Base-by-base conservation (phyloP, 2,329 filamentous ascomycete genomes). In the Hymenoscyphus occultus region DNA sequence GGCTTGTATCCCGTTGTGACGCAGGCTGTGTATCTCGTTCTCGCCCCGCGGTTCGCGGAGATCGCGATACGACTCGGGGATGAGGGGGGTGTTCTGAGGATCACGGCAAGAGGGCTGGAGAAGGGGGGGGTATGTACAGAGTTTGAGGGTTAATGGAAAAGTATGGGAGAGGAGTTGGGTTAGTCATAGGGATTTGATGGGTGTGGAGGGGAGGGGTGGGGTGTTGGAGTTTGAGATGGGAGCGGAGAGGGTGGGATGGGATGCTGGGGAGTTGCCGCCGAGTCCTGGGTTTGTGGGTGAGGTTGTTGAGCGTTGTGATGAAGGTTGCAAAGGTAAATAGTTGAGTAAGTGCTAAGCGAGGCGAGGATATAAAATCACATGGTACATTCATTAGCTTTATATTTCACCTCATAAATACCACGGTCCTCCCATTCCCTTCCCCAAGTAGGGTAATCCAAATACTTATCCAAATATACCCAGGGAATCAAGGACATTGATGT, bases 1-100 rank as follows among this genome's bases (percentile, higher is more conserved):
- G 81, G 82, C 14, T 67, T 85, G 7, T 85, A 85, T 60, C 84
- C 84, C 0, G 78, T 87, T 40, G 84, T 83, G 0, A 84, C 83
- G 0, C 84, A 86, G 71, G 82, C 83, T 0, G 82, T 82, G 0
- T 86, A 85, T 68, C 74, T 85, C 0, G 76, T 86, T n/a, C 75
- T 80, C 1, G 78, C 80, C 7, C 81, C 82, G 0, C 81, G 80
- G 75, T 83, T 85, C 65, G 70, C 70, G 0, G 71, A 78, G 54
- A 67, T 77, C 68, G 75, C 74, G 0, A 51, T 51, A 16, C 19
- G 22, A 51, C 68, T 76, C 56, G 73, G 71, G 39, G 70, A 69
- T 3, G 71, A 74, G 60, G 42, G 56, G 2, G 69, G 73, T n/a
- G 74, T 69, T 59, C 69, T 86, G 42, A 76, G 78, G 1, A 84